Conservation (phyloP, 148 eudicot genomes). For the Rhododendron mucronatum region DNA sequence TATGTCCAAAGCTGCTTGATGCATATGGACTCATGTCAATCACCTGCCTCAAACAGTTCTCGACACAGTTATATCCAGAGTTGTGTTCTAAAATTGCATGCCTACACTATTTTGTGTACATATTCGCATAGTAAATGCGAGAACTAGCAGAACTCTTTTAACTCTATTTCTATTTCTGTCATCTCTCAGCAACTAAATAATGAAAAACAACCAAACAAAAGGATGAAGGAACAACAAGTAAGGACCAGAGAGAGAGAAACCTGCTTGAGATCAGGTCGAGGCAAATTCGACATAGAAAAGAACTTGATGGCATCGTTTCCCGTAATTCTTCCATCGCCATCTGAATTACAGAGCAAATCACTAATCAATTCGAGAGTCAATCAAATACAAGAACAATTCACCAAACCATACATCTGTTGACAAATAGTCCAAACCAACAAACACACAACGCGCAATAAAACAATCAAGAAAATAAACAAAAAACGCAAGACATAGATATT, state of each 20-base stretch:
- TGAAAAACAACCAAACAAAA: background rate
- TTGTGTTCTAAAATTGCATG: background rate
- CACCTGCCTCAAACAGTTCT: background rate
- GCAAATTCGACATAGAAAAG: slow-evolving; percentile 57
- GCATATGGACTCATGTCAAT: background rate
- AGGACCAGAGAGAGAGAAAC: slow-evolving; percentile 12
- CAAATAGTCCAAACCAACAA: background rate
- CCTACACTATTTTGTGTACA: background rate
- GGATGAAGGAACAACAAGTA: background rate
- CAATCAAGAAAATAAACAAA: background rate
- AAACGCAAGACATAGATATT: background rate
- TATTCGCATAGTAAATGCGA: background rate
- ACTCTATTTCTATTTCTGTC: background rate
- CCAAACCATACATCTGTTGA: background rate
- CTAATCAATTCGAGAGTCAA: background rate
- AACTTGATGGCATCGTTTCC: slow-evolving; percentile 66
- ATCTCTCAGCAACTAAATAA: background rate
- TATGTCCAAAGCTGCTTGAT: background rate
- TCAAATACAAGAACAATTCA: background rate
- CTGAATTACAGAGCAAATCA: slow-evolving; percentile 20
- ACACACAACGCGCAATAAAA: background rate
- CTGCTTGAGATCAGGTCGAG: slow-evolving; percentile 68
- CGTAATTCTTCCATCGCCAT: slow-evolving; percentile 74
- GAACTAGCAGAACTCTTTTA: background rate
- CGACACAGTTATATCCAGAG: background rate